Percentiles rank a stretch among this genome's conserved stretches.
Conservation (phyloP, 129 eudicot species). For the Flaveria sonorensis region DNA sequence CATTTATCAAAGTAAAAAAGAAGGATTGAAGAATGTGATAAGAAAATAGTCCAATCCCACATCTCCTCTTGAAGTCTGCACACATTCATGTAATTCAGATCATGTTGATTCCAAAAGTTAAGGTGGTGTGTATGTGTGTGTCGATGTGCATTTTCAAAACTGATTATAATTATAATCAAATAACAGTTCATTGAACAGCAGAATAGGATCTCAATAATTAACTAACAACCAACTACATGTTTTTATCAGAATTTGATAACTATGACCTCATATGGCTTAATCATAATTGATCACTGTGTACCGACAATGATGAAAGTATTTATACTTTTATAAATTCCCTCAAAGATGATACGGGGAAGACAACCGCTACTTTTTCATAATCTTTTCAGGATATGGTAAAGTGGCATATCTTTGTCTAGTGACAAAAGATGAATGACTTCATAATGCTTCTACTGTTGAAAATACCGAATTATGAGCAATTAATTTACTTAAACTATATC, state of each 20-base stretch:
- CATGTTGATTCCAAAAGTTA: background rate
- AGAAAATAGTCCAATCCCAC: slow-evolving; percentile 12
- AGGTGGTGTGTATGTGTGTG: background rate
- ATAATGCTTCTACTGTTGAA: background rate
- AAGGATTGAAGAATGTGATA: slow-evolving; percentile 17
- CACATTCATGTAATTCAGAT: background rate
- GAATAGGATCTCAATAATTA: background rate
- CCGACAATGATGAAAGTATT: slow-evolving; percentile 2
- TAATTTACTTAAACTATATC: slow-evolving; percentile 15
- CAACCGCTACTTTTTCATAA: slow-evolving; percentile 12
- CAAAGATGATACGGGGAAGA: background rate
- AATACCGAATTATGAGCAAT: background rate
- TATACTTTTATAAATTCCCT: background rate
- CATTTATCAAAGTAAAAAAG: background rate
- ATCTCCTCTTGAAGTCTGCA: slow-evolving; percentile 4
- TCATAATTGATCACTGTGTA: background rate
- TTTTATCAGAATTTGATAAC: background rate
- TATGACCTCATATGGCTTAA: background rate
- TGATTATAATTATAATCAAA: slow-evolving; percentile 6
- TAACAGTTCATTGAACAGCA: background rate
- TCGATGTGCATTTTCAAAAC: background rate
- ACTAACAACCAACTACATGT: slow-evolving; percentile 7
- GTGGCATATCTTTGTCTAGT: slow-evolving; percentile 8
- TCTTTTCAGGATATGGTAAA: slow-evolving; percentile 14
- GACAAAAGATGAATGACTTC: slow-evolving; percentile 13